Evolutionary conservation across 441 rosid species (phyloP).

Genomic region (Adansonia grandidieri): DNA sequence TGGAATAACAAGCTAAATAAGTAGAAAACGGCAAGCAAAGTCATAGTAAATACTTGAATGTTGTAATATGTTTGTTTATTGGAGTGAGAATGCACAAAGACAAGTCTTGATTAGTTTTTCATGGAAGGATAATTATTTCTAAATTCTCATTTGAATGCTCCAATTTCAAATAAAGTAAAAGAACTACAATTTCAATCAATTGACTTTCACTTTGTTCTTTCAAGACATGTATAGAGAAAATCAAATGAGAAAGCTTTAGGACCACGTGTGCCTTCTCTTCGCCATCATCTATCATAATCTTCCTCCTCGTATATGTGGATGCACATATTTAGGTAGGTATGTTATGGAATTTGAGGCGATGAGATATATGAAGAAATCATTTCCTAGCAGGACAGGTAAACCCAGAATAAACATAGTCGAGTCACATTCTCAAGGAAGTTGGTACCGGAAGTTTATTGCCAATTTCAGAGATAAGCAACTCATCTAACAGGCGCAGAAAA

Average conservation of each 20-base stretch:
- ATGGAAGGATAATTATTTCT: neutral
- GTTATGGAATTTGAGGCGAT: neutral
- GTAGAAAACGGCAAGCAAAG: constrained; percentile 14
- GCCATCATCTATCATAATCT: neutral
- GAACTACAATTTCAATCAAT: neutral
- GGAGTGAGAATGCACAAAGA: neutral
- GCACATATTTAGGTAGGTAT: neutral
- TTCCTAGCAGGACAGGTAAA: neutral
- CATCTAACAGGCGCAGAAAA: constrained; percentile 84
- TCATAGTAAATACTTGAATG: constrained; percentile 4
- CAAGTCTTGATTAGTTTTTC: neutral
- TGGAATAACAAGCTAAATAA: constrained; percentile 20
- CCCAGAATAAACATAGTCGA: constrained; percentile 10
- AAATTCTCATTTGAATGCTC: constrained; percentile 8
- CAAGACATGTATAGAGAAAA: neutral
- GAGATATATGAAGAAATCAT: neutral
- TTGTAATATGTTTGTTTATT: neutral
- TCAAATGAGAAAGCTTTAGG: neutral
- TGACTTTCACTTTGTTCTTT: neutral
- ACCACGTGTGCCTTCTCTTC: neutral
- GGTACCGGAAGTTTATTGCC: constrained; percentile 81
- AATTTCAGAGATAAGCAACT: constrained; percentile 86
- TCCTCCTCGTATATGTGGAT: neutral
- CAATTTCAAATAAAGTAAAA: constrained; percentile 5
- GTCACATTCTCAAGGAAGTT: constrained; percentile 18